Evolutionary conservation across 1,139 yeast species (phyloP), one percentile per base, ranked within the genome.

Genomic region (Starmera stellimalicola): DNA sequence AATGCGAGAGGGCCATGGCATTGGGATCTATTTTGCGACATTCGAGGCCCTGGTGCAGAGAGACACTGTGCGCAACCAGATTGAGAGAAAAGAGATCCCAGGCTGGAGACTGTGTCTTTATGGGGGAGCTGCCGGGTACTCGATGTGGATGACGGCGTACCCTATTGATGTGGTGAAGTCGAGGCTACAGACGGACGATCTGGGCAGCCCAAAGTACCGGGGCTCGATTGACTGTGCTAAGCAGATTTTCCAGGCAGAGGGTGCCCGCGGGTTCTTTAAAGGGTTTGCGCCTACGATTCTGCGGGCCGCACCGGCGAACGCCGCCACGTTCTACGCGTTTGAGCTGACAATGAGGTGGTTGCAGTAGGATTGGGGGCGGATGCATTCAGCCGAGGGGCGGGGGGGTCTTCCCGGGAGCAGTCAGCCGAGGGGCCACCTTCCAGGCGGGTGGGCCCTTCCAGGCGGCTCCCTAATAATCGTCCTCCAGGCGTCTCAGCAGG

Each of bases 271-370:
- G 0, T 83, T 88, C 52, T 79, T 83, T 59, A 77, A 80, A 57
- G 97, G 97, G 1, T 85, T 87, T 52, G 58, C 77, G 16, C 95
- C 97, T 32, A 87, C 97, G 2, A 75, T 88, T 42, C 64, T 88
- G 47, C 78, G 97, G 59, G 96, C 97, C 34, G 95, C 95, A 3
- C 97, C 97, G 4, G 97, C 94, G 14, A 88, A 88, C 52, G 97
- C 95, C 33, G 94, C 94, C 20, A 88, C 97, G 1, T 88, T 88
- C 61, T 83, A 85, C 34, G 85, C 93, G 9, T 88, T 88, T 53
- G 97, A 88, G 59, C 57, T 82, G 35, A 80, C 94, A 6, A 81
- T 85, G 81, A 73, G 93, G 58, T 55, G 71, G 26, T 50, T 72
- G 33, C 24, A 5, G 12, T 22, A 22, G 12, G 12, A 22, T 22